phyloP scores from a whole-genome alignment of 331 rosid genomes.

The Spiraea crenata region DNA sequence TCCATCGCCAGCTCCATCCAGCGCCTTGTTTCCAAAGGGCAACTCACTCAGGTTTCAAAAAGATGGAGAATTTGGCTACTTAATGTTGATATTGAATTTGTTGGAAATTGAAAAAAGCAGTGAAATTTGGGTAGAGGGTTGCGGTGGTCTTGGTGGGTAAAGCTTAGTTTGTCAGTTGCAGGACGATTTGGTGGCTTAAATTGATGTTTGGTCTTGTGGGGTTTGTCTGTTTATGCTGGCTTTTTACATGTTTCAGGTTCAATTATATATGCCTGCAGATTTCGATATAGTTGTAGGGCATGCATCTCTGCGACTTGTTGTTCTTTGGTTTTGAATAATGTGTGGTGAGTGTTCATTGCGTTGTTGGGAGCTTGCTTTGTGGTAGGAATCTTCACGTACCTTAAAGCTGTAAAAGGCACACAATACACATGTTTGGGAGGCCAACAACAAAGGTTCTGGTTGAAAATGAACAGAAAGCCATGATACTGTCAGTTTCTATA shows the following conservation, averaged over 20 bases:
- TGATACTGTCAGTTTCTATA: background rate
- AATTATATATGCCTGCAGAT: background rate
- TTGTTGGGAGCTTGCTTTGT: background rate
- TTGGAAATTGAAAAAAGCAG: background rate
- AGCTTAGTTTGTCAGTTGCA: background rate
- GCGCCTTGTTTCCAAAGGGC: slow-evolving; percentile 51
- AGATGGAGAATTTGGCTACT: background rate
- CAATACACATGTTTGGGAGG: background rate
- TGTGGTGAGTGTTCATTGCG: background rate
- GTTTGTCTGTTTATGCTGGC: no score
- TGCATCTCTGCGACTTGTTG: background rate
- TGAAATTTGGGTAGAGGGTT: background rate
- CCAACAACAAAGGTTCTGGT: background rate
- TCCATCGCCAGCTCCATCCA: slow-evolving; percentile 57
- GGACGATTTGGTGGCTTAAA: background rate
- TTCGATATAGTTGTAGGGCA: background rate
- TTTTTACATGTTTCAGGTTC: background rate
- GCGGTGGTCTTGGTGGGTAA: no score
- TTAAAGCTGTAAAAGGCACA: background rate
- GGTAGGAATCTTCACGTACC: background rate
- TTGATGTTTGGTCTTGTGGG: background rate
- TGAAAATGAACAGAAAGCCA: background rate
- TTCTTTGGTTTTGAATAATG: background rate
- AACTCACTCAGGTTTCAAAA: slow-evolving; percentile 28
- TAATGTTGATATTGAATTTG: background rate